Percentiles rank a stretch among this genome's conserved stretches.
These are phyloP conservation scores for Salvia rosmarinus DNA, from an alignment of 257 asterid species.

Conservation along the genomic window DNA sequence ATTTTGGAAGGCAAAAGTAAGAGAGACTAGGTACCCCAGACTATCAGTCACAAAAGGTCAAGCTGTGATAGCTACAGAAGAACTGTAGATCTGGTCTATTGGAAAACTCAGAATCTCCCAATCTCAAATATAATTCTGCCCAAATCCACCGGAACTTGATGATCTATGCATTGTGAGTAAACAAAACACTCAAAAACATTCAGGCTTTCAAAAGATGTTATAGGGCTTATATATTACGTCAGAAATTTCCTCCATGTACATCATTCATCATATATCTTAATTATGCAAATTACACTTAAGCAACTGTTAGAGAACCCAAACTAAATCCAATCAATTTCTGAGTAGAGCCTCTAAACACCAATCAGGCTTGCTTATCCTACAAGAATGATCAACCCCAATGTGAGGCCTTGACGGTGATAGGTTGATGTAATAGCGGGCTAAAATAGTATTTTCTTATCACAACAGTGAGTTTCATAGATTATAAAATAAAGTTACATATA, in stretches of 20 bases:
- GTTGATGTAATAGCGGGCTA: not conserved
- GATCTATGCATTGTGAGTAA: not conserved
- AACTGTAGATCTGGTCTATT: not conserved
- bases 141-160: not conserved
- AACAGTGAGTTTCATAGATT: constrained; percentile 5
- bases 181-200: not conserved
- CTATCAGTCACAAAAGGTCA: not conserved
- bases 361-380: no score
- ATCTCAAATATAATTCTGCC: not conserved
- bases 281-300: no score
- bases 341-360: no score
- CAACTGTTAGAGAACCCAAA: no score
- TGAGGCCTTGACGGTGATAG: no score
- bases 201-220: not conserved
- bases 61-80: constrained; percentile 1
- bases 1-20: constrained; percentile 2
- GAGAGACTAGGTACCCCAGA: not conserved
- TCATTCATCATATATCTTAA: not conserved
- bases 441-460: not conserved
- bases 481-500: not conserved
- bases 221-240: not conserved
- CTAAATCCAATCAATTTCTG: no score
- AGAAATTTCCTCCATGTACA: not conserved
- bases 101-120: not conserved
- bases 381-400: no score